A percentile compares a stretch with the other conserved stretches of the same genome.
Evolutionary conservation across 495 filamentous ascomycete genomes (phyloP).

Genomic region (Hyaloscypha hepaticicola): DNA sequence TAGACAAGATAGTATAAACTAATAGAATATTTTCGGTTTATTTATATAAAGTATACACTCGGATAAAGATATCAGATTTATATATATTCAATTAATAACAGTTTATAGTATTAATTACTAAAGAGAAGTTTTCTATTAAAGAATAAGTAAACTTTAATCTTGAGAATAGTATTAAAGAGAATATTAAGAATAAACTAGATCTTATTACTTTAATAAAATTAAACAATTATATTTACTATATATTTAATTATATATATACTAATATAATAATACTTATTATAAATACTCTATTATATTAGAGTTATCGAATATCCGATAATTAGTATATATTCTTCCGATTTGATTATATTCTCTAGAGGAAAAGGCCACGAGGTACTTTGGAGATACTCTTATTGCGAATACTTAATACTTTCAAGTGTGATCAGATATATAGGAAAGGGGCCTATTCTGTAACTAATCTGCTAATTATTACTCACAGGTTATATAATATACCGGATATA

Average conservation of each 20-base stretch:
- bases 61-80: conserved; percentile 3
- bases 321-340: conserved; percentile 12
- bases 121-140: background rate
- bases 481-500: conserved; percentile 6
- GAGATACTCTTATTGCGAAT: conserved; percentile 2
- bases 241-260: conserved; percentile 21
- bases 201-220: background rate
- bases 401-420: conserved; percentile 7
- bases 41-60: conserved; percentile 10
- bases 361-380: background rate
- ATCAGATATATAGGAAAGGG: background rate
- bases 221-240: conserved; percentile 15
- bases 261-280: conserved; percentile 13
- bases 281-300: conserved; percentile 5
- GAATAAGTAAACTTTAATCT: conserved; percentile 17
- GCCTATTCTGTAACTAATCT: conserved; percentile 11
- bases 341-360: conserved; percentile 11
- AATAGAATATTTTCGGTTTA: conserved; percentile 9
- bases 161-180: background rate
- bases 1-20: conserved; percentile 7
- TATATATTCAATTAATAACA: conserved; percentile 7
- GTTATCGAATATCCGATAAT: conserved; percentile 4
- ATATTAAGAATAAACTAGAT: too few relatives aligned
- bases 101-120: too few relatives aligned
- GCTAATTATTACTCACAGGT: conserved; percentile 3